These are phyloP conservation scores for Physcomitrellopsis africana DNA, from an alignment of 225 moss, liverwort and hornwort genomes.

Conservation along the genomic window DNA sequence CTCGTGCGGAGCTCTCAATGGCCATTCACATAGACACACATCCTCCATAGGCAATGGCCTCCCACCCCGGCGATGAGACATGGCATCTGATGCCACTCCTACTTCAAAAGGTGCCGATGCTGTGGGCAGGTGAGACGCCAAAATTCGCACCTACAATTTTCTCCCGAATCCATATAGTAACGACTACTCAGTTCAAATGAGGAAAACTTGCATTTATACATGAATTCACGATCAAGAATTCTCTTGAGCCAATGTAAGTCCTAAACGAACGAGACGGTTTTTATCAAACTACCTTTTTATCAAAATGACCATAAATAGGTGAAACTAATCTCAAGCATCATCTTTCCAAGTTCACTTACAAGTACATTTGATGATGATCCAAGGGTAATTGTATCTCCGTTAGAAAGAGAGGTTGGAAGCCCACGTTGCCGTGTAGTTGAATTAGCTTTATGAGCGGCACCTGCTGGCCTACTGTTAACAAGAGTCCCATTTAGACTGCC, in stretches of 20 bases:
- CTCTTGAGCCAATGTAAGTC: not conserved
- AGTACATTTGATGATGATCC: slow-evolving; percentile 76
- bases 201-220: not conserved
- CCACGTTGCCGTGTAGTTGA: slow-evolving; percentile 67
- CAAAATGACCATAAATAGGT: slow-evolving; percentile 9
- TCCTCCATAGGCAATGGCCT: slow-evolving; percentile 81
- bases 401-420: slow-evolving; percentile 60
- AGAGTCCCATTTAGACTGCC: slow-evolving; percentile 87
- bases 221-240: not conserved
- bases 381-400: slow-evolving; percentile 74
- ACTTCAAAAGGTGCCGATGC: slow-evolving; percentile 77
- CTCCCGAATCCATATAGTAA: slow-evolving; percentile 29
- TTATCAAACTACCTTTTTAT: not conserved
- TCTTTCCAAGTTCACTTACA: slow-evolving; percentile 44
- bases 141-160: slow-evolving; percentile 66
- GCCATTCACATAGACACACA: slow-evolving; percentile 81
- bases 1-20: slow-evolving; percentile 75
- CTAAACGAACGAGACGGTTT: not conserved
- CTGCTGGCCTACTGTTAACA: slow-evolving; percentile 60
- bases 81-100: slow-evolving; percentile 75
- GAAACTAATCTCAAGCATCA: not conserved
- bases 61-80: slow-evolving; percentile 76
- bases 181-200: slow-evolving; percentile 21
- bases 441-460: slow-evolving; percentile 54
- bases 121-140: slow-evolving; percentile 54